Evolutionary conservation across 371 early-diverging fungal genomes (phyloP).

Genomic region (Nematocida sp.): DNA sequence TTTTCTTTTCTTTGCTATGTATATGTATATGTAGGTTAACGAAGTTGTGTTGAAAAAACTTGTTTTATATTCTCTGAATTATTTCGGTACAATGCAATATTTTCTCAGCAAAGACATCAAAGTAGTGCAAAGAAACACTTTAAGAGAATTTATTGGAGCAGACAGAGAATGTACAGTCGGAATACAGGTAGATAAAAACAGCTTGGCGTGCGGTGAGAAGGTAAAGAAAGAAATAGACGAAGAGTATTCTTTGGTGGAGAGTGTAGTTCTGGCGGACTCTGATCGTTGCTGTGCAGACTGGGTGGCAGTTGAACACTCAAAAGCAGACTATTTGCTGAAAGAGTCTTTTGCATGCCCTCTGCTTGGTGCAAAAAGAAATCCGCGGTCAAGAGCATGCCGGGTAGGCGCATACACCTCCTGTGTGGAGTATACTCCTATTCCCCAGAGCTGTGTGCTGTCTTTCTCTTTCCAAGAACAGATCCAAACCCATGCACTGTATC

Average conservation of each 20-base stretch:
- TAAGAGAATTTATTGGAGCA: background rate
- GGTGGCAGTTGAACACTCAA: constrained; percentile 24
- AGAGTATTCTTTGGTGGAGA: background rate
- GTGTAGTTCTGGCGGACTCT: constrained; percentile 39
- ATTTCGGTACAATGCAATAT: no score
- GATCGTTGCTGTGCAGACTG: constrained; percentile 50
- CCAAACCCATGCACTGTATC: background rate
- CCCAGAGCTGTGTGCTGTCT: background rate
- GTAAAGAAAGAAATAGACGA: background rate
- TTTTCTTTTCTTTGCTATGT: no score
- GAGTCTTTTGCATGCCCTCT: constrained; percentile 41
- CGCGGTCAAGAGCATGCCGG: background rate
- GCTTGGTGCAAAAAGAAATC: constrained; percentile 11
- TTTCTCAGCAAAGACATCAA: no score
- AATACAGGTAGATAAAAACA: constrained; percentile 36
- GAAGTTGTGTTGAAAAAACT: no score
- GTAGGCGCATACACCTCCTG: background rate
- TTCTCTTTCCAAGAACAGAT: background rate
- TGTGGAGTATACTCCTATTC: background rate
- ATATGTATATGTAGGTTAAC: no score
- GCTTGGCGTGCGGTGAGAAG: background rate
- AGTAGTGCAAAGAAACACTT: background rate
- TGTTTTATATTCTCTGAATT: no score
- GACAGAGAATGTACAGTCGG: background rate
- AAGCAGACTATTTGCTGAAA: constrained; percentile 18